Base-by-base conservation (phyloP, 192 early-diverging fungal species). In the Hyaloraphidium curvatum region DNA sequence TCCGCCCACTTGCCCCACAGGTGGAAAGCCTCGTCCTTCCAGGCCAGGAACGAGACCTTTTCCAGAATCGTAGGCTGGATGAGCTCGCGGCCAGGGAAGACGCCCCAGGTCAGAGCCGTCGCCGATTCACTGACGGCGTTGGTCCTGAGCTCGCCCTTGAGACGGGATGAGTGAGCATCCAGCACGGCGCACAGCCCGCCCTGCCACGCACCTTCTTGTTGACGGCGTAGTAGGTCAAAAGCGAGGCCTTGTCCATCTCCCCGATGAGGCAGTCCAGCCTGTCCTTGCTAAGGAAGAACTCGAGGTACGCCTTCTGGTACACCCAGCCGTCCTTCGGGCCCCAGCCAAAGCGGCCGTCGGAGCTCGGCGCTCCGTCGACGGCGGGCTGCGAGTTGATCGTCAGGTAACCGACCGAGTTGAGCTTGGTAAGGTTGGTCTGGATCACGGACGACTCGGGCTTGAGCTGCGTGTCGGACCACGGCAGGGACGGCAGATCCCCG, bases 81-180 rank as follows among this genome's bases (percentile, higher is more conserved):
- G 51, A 96, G 87, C 67, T 96, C 92, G 61, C 89, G 85, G 39
- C 90, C 89, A 0, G 89, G 89, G 81, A 96, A 96, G 28, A 96
- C 90, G 39, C 92, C 92, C 92, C 92, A 96, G 11, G 92, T 96
- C 30, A 96, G 89, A 3, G 92, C 92, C 60, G 92, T 98, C 23
- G 92, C 84, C 13, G 76, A 74, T 63, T 91, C 89, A 29, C 68
- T 74, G 27, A 78, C 67, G 41, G 80, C 84, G 68, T 98, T 98
- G 31, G 91, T 91, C 41, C 70, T 67, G 60, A 98, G 68, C 57
- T 98, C 84, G 43, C 95, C 92, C 52, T 76, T 41, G 39, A 25
- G 5, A 5, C 7, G 23, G 14, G 23, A 48, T 22, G 19, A 21
- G 9, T 5, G 14, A 22, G 43, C 4, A 5, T 48, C 14, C 4